Conservation (phyloP, 2,329 filamentous ascomycete species). For the Colletotrichum shisoi region DNA sequence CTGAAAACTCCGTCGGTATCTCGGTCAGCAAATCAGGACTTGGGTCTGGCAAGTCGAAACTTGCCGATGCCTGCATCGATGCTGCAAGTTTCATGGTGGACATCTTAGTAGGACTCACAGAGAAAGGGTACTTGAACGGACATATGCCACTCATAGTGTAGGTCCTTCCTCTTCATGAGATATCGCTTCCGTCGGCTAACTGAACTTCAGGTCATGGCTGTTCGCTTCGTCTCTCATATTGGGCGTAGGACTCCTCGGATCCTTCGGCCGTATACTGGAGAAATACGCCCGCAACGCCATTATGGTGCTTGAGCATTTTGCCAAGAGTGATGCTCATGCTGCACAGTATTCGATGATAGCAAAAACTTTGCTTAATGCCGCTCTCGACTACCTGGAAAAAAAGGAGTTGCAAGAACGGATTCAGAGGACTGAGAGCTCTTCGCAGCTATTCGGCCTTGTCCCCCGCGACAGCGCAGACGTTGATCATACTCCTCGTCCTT, state of each 20-base stretch:
- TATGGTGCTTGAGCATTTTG: conserved; percentile 58
- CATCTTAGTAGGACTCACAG: conserved; percentile 55
- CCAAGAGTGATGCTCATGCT: conserved; percentile 59
- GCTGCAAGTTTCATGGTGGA: conserved; percentile 64
- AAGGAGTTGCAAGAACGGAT: conserved; percentile 57
- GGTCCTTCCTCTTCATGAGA: conserved; percentile 42
- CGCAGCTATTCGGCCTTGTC: conserved; percentile 61
- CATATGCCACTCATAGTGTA: conserved; percentile 61
- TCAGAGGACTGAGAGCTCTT: conserved; percentile 59
- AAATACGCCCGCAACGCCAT: conserved; percentile 60
- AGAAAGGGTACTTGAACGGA: conserved; percentile 53
- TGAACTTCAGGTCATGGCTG: conserved; percentile 57
- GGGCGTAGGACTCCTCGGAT: conserved; percentile 60
- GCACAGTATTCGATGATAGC: conserved; percentile 63
- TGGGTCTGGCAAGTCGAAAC: conserved; percentile 56
- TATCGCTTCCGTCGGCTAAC: not conserved
- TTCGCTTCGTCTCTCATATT: conserved; percentile 63
- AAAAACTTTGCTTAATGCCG: conserved; percentile 58
- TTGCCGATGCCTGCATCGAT: conserved; percentile 65
- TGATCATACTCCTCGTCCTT: conserved; percentile 12
- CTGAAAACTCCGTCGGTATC: conserved; percentile 45
- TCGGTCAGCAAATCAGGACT: conserved; percentile 23
- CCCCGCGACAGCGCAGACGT: conserved; percentile 45
- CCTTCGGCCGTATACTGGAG: conserved; percentile 61
- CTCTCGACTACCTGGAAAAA: conserved; percentile 57